phyloP scores from a whole-genome alignment of 1,284 basidiomycete species.

The Rugosomyces carneus region DNA sequence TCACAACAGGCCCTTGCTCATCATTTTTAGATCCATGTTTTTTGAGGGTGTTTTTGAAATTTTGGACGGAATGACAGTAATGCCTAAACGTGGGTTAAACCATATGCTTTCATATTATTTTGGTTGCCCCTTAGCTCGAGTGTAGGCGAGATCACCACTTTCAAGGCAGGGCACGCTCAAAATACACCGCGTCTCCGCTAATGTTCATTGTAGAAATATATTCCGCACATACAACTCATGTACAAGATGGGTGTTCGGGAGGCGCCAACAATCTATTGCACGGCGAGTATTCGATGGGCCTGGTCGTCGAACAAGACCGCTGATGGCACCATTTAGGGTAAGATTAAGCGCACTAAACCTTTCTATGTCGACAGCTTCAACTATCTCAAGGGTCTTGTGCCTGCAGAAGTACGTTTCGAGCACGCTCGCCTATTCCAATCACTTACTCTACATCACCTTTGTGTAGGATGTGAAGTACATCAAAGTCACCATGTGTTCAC shows the following conservation, averaged over 20 bases:
- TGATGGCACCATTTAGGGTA: slow-evolving; percentile 34
- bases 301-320: slow-evolving; percentile 3
- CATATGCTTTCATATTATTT: slow-evolving; percentile 6
- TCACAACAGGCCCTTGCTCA: not conserved
- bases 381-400: slow-evolving; percentile 48
- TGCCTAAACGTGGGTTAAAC: slow-evolving; percentile 43
- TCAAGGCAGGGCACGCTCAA: slow-evolving; percentile 28
- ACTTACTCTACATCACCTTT: slow-evolving; percentile 7
- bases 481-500: slow-evolving; percentile 73
- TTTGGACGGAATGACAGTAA: slow-evolving; percentile 54
- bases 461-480: slow-evolving; percentile 55
- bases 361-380: slow-evolving; percentile 63
- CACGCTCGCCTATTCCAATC: slow-evolving; percentile 1
- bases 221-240: slow-evolving; percentile 40
- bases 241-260: slow-evolving; percentile 37
- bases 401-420: slow-evolving; percentile 37
- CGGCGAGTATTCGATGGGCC: slow-evolving; percentile 25
- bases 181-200: not conserved
- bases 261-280: slow-evolving; percentile 44
- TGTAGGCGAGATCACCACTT: slow-evolving; percentile 33
- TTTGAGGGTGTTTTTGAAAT: slow-evolving; percentile 58
- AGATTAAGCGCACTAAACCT: slow-evolving; percentile 55
- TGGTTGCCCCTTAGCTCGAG: slow-evolving; percentile 8
- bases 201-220: slow-evolving; percentile 32
- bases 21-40: slow-evolving; percentile 41